phyloP scores from a whole-genome alignment of 2,329 filamentous ascomycete species.

The Cytospora piceicola region DNA sequence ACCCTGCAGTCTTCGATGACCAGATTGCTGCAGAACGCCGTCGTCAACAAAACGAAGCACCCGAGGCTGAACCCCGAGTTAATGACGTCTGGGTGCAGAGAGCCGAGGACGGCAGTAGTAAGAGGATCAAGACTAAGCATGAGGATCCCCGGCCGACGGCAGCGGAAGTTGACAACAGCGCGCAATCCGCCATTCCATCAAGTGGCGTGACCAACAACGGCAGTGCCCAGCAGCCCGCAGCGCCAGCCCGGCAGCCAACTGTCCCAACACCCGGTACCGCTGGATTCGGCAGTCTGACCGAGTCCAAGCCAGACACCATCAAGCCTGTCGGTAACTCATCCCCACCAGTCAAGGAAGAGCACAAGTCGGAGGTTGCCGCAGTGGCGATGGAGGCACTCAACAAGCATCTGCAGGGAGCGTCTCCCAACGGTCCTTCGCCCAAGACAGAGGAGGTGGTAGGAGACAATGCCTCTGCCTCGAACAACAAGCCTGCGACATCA shows the following conservation, averaged over 20 bases:
- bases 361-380: constrained; percentile 2
- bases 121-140: constrained; percentile 43
- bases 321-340: neutral
- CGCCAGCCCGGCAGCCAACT: constrained; percentile 23
- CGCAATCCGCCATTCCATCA: neutral
- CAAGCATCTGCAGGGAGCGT: constrained; percentile 13
- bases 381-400: constrained; percentile 21
- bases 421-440: neutral
- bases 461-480: neutral
- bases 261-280: constrained; percentile 4
- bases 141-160: constrained; percentile 7
- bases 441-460: neutral
- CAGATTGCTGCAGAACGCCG: constrained; percentile 11
- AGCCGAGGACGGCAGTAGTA: constrained; percentile 43
- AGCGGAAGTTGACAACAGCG: neutral
- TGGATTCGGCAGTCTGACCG: constrained; percentile 5
- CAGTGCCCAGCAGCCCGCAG: neutral
- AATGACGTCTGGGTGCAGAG: constrained; percentile 48
- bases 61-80: constrained; percentile 35
- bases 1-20: constrained; percentile 5
- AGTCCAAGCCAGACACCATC: neutral
- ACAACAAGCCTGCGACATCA: neutral
- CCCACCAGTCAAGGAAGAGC: neutral
- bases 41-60: constrained; percentile 17
- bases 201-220: neutral